Evolutionary conservation across 2,329 filamentous ascomycete genomes (phyloP), one percentile per base, ranked within the genome.

Genomic region (Diaporthe australafricana): DNA sequence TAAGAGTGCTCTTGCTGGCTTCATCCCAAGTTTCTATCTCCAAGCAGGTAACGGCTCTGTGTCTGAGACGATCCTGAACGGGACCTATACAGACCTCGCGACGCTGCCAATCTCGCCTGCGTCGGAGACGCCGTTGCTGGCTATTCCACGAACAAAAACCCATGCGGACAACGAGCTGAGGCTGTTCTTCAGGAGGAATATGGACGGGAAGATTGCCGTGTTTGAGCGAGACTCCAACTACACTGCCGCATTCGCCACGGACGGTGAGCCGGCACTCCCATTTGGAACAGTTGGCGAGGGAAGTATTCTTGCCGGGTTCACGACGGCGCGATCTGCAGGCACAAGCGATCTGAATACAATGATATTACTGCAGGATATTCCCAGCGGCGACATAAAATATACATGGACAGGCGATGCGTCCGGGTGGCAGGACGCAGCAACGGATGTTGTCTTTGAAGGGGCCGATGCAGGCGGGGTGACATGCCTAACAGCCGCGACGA

Each of bases 121-220:
- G 20, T 35, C 57, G 14, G 57, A 12, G 17, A 63, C 57, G 9
- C 40, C 57, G 42, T 25, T 63, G 4, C 27, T 63, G 12, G 57
- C 57, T 20, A 11, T 63, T 17, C 57, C 57, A 22, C 57, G 57
- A 40, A 63, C 57, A 30, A 63, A 63, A 12, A 32, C 25, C 27
- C 57, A 63, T 20, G 32, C 57, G 11, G 57, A 40, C 2, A 63
- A 63, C 12, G 57, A 63, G 27, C 14, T 63, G 57, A 47, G 57
- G 27, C 42, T 63, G 42, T 63, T 63, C 40, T 63, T 63, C 57
- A 63, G 57, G 57, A 47, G 57, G 27, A 27, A 63, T 20, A 63
- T 25, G 20, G 57, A 63, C 40, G 57, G 57, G 27, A 40, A 63
- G 57, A 63, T 63, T 12, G 40, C 57, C 40, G 42, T 63, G 25